Evolutionary conservation across 2,329 filamentous ascomycete genomes (phyloP).

Genomic region (Aspergillus thermomutatus): DNA sequence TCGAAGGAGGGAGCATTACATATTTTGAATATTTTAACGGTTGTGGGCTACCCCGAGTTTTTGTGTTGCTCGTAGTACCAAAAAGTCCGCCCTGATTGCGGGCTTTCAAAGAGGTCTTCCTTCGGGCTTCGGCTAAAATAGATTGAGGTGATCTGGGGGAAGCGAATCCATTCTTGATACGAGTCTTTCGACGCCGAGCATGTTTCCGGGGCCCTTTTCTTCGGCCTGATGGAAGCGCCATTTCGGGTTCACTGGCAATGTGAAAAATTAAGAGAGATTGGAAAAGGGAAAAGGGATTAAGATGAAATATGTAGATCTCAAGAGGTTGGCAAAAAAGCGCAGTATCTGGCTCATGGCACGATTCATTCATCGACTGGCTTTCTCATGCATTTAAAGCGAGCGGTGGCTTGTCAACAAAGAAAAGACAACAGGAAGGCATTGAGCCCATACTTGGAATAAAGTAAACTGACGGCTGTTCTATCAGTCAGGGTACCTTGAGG

Average conservation of each 20-base stretch:
- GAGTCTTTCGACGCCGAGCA: constrained; percentile 6
- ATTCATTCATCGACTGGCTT: not conserved
- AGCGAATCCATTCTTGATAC: constrained; percentile 5
- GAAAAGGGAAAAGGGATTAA: not conserved
- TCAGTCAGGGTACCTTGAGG: not conserved
- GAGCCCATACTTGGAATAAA: not conserved
- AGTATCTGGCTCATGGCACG: not conserved
- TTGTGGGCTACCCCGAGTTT: not conserved
- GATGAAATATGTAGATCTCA: not conserved
- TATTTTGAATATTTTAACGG: constrained; percentile 13
- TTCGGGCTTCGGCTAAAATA: constrained; percentile 11
- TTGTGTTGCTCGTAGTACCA: constrained; percentile 1
- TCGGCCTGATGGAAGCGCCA: constrained; percentile 1
- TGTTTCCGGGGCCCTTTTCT: constrained; percentile 9
- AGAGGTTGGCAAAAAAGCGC: not conserved
- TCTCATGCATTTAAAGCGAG: not conserved
- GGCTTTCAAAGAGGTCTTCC: constrained; percentile 6
- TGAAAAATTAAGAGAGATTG: not conserved
- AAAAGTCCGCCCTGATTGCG: constrained; percentile 1
- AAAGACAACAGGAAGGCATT: not conserved
- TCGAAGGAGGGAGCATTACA: constrained; percentile 16
- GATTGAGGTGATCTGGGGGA: constrained; percentile 13
- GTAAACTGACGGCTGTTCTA: too few relatives aligned
- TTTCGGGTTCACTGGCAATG: not conserved
- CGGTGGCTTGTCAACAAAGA: not conserved